Percentiles rank a stretch among this genome's conserved stretches.
phyloP scores from a whole-genome alignment of 2,329 filamentous ascomycete species.

The Penicillium aurantiogriseum region DNA sequence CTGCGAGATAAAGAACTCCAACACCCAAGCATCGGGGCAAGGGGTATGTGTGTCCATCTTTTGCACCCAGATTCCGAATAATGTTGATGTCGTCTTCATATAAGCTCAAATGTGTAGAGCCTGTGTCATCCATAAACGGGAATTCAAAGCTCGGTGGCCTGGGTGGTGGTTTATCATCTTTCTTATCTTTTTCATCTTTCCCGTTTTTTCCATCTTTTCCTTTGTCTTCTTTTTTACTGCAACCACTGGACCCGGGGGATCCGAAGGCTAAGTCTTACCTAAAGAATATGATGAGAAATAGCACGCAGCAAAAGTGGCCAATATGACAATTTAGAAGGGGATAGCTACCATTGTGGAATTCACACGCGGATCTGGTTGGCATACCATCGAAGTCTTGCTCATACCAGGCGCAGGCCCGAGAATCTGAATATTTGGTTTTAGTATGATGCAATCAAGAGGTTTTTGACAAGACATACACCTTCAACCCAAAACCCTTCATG shows the following conservation, averaged over 20 bases:
- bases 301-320: neutral
- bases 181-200: neutral
- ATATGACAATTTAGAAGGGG: neutral
- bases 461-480: neutral
- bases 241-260: neutral
- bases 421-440: neutral
- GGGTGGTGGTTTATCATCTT: neutral
- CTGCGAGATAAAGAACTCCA: neutral
- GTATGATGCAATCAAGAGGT: neutral
- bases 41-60: neutral
- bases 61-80: neutral
- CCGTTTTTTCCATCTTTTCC: too few relatives aligned
- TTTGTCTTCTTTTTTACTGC: neutral
- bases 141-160: neutral
- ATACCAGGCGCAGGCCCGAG: neutral
- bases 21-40: neutral
- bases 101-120: neutral
- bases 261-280: neutral
- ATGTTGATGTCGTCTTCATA: neutral
- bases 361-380: neutral
- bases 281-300: neutral
- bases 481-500: conserved; percentile 5
- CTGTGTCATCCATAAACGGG: neutral
- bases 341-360: neutral
- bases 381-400: neutral